Base-by-base conservation (phyloP, 208 protist genomes). In the Naegleria lovaniensis region DNA sequence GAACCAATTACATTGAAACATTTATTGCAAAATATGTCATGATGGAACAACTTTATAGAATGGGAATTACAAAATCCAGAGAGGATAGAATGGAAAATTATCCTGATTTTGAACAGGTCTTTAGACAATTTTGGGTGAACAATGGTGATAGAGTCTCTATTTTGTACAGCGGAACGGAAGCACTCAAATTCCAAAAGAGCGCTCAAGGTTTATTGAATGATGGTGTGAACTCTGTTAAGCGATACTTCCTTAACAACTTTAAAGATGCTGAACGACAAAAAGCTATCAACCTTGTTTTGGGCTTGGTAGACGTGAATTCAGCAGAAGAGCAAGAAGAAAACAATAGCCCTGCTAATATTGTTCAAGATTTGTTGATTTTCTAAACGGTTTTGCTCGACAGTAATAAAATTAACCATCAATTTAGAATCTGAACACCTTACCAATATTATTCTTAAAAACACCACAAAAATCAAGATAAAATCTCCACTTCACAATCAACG, bases 171-270 rank as follows among this genome's bases (percentile, higher is more conserved):
- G 75, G 83, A 13, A 92, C 91, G 15, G 41, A 36, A n/a, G 91
- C 91, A 19, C 33, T 92, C 5, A 92, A 89, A 58, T 89, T 89
- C 33, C 38, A 92, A 59, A 51, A 38, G 39, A 88, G 41, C 19
- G 40, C n/a, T 13, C 33, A 40, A 39, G 91, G 91, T 43, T 52
- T 90, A 58, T 19, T 92, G 16, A 84, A 33, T 19, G 91, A 92
- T 48, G 91, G 91, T 48, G 2, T 91, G 11, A 92, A 91, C 41
- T 84, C 48, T 48, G 76, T 51, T 0, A 83, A n/a, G 29, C 51
- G 91, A 83, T 92, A 92, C 36, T 52, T 83, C n/a, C 19, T 33
- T 2, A 92, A 92, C 25, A 92, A 90, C 19, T 92, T 92, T 67
- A 84, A 25, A 33, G 88, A 92, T 40, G 13, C 5, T 55, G 13